Base-by-base conservation (phyloP, 306 rosid genomes). In the Trifolium pratense region DNA sequence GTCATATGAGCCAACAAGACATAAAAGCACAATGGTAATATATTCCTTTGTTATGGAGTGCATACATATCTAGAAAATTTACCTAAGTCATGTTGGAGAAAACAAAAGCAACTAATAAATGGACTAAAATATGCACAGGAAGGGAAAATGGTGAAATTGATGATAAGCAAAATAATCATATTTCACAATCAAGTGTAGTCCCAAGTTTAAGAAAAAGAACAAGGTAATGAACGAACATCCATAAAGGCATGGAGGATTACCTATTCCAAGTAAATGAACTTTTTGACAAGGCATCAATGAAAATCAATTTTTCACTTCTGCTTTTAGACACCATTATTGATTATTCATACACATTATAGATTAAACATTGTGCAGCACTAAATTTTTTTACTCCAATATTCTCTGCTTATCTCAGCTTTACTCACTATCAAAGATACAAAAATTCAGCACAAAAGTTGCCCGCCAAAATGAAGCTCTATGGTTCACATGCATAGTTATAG, bases 381-480 rank as follows among this genome's bases (percentile, higher is more conserved):
- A 52, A 13, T 68, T 77, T 73, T 77, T 75, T 39, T 40, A 53
- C 68, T 55, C 55, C 72, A 32, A 57, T 34, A 75, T 49, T 73
- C 46, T 58, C 53, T 31, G 26, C 29, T 36, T 49, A 70, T 68
- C 31, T 59, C 48, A 75, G 51, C 57, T 65, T 71, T 43, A 60
- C 17, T 75, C 67, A 62, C 21, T 0, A 15, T 58, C 40, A 15
- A 58, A 25, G 39, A 58, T 58, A 56, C 46, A 73, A 17, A 70
- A 56, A 32, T 7, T 3, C 1, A 36, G 15, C 15, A 37, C 26
- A 60, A 51, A 68, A 1, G 20, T 66, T 53, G 40, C 12, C 59
- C 20, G 34, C 64, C 57, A 51, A 5, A 12, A 64, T 37, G 45
- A 65, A 75, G 36, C 34, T 70, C 34, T 37, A 57, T 34, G 23